phyloP scores from a whole-genome alignment of 2,329 filamentous ascomycete genomes.

The Hypoxylon rubiginosum region DNA sequence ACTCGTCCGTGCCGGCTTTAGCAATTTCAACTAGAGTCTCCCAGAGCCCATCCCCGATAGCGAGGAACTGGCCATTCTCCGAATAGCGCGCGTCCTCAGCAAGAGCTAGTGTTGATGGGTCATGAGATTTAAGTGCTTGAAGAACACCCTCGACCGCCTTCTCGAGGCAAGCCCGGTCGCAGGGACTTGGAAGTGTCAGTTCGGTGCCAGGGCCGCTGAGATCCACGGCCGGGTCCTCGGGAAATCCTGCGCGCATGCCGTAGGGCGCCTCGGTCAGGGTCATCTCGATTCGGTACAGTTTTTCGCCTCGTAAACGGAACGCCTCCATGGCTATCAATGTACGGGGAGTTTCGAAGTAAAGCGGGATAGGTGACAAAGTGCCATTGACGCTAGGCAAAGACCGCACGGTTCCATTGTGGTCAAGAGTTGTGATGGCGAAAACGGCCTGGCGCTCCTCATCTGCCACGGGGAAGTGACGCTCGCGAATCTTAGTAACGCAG shows the following conservation, averaged over 20 bases:
- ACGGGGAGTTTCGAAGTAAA: conserved; percentile 45
- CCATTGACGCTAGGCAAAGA: conserved; percentile 41
- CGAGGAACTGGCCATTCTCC: conserved; percentile 45
- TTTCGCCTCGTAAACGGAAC: conserved; percentile 32
- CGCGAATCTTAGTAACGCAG: conserved; percentile 43
- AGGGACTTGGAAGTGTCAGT: conserved; percentile 24
- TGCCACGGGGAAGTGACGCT: conserved; percentile 41
- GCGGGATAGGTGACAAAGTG: conserved; percentile 42
- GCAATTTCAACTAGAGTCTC: conserved; percentile 38
- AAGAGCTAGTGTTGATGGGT: conserved; percentile 32
- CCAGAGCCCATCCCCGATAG: conserved; percentile 41
- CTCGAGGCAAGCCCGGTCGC: conserved; percentile 36
- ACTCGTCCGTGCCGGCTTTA: conserved; percentile 25
- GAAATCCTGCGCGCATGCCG: conserved; percentile 39
- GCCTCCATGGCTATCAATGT: conserved; percentile 41
- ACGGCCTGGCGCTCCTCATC: conserved; percentile 44
- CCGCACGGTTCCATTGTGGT: conserved; percentile 45
- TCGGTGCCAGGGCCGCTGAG: conserved; percentile 32
- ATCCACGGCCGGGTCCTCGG: conserved; percentile 25
- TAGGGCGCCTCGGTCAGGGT: conserved; percentile 44
- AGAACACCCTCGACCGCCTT: conserved; percentile 34
- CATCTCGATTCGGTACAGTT: conserved; percentile 44
- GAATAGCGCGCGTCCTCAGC: conserved; percentile 39
- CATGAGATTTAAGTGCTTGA: conserved; percentile 37
- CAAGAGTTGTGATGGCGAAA: conserved; percentile 42